phyloP scores from a whole-genome alignment of 176 grass and related monocot genomes.

The Tillandsia leiboldiana region DNA sequence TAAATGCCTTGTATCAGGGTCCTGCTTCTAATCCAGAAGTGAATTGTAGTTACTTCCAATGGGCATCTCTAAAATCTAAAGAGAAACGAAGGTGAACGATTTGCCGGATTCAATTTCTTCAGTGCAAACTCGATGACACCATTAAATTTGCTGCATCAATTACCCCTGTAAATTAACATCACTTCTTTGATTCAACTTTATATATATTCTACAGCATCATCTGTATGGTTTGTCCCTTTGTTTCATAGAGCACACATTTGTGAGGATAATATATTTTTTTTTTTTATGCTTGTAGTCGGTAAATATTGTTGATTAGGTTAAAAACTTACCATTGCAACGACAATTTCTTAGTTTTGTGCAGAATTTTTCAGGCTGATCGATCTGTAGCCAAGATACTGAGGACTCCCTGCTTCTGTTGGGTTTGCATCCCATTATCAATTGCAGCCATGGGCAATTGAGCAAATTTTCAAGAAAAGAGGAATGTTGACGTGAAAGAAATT shows the following conservation, averaged over 20 bases:
- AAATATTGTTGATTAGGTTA: background rate
- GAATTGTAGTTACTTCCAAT: conserved; percentile 85
- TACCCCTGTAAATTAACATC: too few species aligned
- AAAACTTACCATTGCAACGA: background rate
- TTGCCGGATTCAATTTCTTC: background rate
- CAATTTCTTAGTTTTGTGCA: background rate
- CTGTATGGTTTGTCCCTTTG: too few species aligned
- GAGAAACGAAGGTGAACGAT: conserved; percentile 27
- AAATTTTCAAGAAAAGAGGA: too few species aligned
- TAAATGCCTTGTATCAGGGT: conserved; percentile 36
- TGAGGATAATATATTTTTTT: too few species aligned
- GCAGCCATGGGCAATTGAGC: too few species aligned
- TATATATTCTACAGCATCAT: too few species aligned
- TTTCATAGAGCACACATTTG: too few species aligned
- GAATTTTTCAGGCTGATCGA: background rate
- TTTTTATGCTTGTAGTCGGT: background rate
- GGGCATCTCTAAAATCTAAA: conserved; percentile 72
- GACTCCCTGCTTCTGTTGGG: too few species aligned
- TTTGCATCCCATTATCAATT: too few species aligned
- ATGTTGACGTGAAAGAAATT: too few species aligned
- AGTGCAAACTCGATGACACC: background rate
- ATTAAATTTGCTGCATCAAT: too few species aligned
- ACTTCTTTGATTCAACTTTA: too few species aligned
- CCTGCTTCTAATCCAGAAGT: conserved; percentile 80
- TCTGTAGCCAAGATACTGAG: conserved; percentile 1